Conservation (phyloP, 1,139 yeast genomes). For the Kodamaea fungicola region DNA sequence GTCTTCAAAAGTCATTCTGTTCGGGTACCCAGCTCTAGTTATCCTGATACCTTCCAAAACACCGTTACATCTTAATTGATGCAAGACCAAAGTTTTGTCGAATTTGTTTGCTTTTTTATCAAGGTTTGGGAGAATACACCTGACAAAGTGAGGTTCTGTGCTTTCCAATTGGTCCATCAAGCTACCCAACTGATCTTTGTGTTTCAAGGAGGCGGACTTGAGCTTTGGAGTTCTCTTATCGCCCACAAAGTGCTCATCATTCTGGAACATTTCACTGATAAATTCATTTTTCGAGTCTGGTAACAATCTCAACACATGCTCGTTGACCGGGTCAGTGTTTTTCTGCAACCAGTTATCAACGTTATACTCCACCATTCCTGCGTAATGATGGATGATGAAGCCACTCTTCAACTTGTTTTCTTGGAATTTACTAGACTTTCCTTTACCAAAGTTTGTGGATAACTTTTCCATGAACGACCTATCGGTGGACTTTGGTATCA, state of each 20-base stretch:
- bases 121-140: constrained; percentile 91
- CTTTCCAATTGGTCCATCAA: constrained; percentile 71
- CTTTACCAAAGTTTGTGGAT: constrained; percentile 57
- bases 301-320: constrained; percentile 59
- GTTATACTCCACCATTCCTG: constrained; percentile 90
- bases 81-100: constrained; percentile 74
- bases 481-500: constrained; percentile 89
- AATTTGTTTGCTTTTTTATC: constrained; percentile 67
- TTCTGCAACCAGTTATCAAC: constrained; percentile 93
- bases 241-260: constrained; percentile 18
- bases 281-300: constrained; percentile 56
- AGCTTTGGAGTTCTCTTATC: constrained; percentile 28
- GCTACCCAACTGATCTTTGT: constrained; percentile 74
- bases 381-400: constrained; percentile 86
- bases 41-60: constrained; percentile 96
- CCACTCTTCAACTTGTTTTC: constrained; percentile 69
- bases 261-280: constrained; percentile 24
- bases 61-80: constrained; percentile 94
- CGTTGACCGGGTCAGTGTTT: constrained; percentile 90
- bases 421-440: constrained; percentile 56
- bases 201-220: constrained; percentile 83
- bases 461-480: constrained; percentile 79
- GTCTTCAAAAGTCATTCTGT: constrained; percentile 79
- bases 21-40: constrained; percentile 96
- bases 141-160: constrained; percentile 94